A percentile compares a stretch with the other conserved stretches of the same genome.
Conservation (phyloP, 208 protist genomes). For the Acanthamoeba royreba region DNA sequence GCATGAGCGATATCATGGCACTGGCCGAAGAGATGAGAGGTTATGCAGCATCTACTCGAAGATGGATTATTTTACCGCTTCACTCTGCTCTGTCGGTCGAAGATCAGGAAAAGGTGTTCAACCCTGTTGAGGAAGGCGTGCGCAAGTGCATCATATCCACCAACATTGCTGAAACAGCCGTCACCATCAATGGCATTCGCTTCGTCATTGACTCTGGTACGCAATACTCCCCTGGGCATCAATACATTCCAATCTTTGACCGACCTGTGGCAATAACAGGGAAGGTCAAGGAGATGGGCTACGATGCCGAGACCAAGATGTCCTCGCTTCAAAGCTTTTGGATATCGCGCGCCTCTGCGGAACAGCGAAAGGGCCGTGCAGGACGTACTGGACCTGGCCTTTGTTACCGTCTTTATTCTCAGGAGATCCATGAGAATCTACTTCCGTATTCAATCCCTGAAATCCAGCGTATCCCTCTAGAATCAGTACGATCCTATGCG, state of each 20-base stretch:
- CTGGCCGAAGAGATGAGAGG: conserved; percentile 50
- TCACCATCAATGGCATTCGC: conserved; percentile 96
- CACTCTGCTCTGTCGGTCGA: conserved; percentile 63
- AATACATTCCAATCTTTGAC: too few relatives aligned
- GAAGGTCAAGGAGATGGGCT: conserved; percentile 89
- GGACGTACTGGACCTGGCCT: conserved; percentile 81
- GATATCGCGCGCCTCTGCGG: conserved; percentile 90
- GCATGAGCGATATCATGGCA: conserved; percentile 58
- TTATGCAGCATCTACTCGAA: neutral
- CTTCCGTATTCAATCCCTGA: conserved; percentile 56
- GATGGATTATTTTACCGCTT: conserved; percentile 56
- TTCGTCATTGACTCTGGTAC: conserved; percentile 96
- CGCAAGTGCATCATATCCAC: conserved; percentile 94
- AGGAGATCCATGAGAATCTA: neutral
- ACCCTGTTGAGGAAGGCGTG: conserved; percentile 82
- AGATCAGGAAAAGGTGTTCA: conserved; percentile 84
- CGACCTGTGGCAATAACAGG: too few relatives aligned
- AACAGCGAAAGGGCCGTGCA: conserved; percentile 93
- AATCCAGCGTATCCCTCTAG: conserved; percentile 56
- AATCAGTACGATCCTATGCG: neutral
- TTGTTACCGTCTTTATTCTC: conserved; percentile 57
- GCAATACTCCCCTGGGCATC: too few relatives aligned
- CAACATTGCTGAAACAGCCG: conserved; percentile 97
- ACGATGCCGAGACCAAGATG: conserved; percentile 63
- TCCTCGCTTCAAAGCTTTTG: conserved; percentile 77